Base-by-base conservation (phyloP, 306 rosid genomes). In the Acacia crassicarpa region DNA sequence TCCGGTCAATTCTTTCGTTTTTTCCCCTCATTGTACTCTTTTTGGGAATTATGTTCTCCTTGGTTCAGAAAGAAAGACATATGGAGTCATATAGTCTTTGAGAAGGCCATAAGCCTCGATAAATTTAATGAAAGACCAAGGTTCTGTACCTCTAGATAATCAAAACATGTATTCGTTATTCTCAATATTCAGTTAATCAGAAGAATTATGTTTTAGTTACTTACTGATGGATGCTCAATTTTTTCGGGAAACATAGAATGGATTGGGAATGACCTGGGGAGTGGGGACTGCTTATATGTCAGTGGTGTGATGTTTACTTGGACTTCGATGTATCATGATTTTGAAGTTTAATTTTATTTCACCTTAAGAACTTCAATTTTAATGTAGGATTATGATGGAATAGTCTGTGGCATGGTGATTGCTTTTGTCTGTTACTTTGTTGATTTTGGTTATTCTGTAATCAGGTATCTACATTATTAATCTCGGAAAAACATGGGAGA, bases 401-500 rank as follows among this genome's bases (percentile, higher is more conserved):
- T 13, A 19, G 27, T 74, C 12, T 56, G 62, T 56, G 62, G 27
- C 27, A 20, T 11, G 43, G 17, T 74, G 75, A 3, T 76, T 68
- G 45, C 49, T 6, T 63, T 27, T 58, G 20, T 54, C 19, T 56
- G n/a, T 33, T 9, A 25, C 19, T 46, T 46, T 61, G 41, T 45
- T 85, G 75, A 81, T 75, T 51, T 20, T 45, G 20, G 19, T 13
- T 35, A 41, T 56, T 75, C 67, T 54, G 45, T 79, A 40, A 14
- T 35, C 67, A 93, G 95, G 95, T 35, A 88, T 93, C n/a, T 91
- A 93, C 79, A 91, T 93, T 1, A 91, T 93, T 71, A 93, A 93
- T 77, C 89, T 91, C 46, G 97, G 97, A 0, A 91, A 88, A 66
- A 89, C 97, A 17, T 88, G 94, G 94, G 92, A 91, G 74, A 91